Evolutionary conservation across 75 land plant genomes (phyloP).

Genomic region (Cupressus sempervirens): DNA sequence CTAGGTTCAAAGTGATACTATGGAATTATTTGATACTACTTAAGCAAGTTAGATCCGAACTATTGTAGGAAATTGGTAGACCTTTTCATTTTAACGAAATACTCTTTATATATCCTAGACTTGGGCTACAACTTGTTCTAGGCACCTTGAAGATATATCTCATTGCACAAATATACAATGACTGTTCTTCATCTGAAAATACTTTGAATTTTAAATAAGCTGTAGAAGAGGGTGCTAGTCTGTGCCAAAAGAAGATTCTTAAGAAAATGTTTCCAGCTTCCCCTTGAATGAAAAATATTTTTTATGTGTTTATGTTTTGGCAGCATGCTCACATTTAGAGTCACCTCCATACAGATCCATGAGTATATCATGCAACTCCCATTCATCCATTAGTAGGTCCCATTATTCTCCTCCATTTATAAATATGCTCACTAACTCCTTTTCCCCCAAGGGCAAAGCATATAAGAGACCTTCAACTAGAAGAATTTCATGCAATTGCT

Average conservation of each 20-base stretch:
- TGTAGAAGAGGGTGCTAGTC: too few relatives aligned
- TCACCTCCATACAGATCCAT: slow-evolving; percentile 11
- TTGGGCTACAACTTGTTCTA: too few relatives aligned
- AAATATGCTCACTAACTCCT: not conserved
- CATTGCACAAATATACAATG: too few relatives aligned
- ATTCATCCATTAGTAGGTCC: not conserved
- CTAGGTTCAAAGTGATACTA: too few relatives aligned
- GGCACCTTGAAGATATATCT: too few relatives aligned
- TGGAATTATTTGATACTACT: too few relatives aligned
- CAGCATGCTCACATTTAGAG: slow-evolving; percentile 52
- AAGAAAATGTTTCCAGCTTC: not conserved
- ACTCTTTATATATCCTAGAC: too few relatives aligned
- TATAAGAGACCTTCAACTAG: not conserved
- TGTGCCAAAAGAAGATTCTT: not conserved
- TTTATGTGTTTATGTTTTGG: slow-evolving; percentile 8
- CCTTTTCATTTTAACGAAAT: too few relatives aligned
- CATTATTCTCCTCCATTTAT: not conserved
- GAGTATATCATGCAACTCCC: not conserved
- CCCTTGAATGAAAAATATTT: not conserved
- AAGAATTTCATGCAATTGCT: not conserved
- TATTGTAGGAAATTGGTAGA: too few relatives aligned
- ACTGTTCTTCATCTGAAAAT: too few relatives aligned
- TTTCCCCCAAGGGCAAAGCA: not conserved
- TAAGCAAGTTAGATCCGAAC: too few relatives aligned
- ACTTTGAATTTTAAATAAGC: too few relatives aligned